Evolutionary conservation across 148 eudicot species (phyloP).

Genomic region (Bassia scoparia): DNA sequence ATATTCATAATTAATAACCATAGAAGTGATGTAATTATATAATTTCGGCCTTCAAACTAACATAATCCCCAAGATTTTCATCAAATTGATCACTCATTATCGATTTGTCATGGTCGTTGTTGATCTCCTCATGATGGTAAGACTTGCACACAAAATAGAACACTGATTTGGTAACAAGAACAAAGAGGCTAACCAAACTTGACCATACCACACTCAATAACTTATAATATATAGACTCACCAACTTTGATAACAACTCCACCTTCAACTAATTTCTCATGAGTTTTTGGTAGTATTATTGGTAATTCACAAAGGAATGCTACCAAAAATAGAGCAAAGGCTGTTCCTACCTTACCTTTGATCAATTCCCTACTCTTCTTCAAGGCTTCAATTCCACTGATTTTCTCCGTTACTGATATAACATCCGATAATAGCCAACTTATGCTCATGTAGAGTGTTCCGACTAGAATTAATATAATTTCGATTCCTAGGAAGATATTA

Average conservation of each 20-base stretch:
- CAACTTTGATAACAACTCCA: background rate
- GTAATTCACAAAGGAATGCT: constrained; percentile 13
- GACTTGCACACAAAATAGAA: constrained; percentile 62
- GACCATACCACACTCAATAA: constrained; percentile 19
- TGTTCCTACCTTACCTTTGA: constrained; percentile 37
- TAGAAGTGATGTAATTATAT: constrained; percentile 18
- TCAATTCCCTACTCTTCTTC: constrained; percentile 45
- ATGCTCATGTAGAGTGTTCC: constrained; percentile 28
- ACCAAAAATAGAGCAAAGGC: constrained; percentile 22
- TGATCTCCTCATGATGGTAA: constrained; percentile 49
- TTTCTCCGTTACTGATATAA: constrained; percentile 42
- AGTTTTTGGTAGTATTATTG: background rate
- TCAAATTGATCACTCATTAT: constrained; percentile 39
- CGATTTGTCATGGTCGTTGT: no score
- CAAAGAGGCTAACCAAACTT: constrained; percentile 24
- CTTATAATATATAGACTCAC: constrained; percentile 22
- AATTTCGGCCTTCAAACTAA: constrained; percentile 34
- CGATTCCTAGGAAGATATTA: background rate
- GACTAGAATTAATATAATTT: background rate
- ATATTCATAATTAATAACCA: no score
- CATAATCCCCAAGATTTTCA: constrained; percentile 41
- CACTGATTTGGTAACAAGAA: constrained; percentile 40
- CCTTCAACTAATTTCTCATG: background rate
- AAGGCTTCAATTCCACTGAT: constrained; percentile 37
- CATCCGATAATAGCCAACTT: constrained; percentile 43